phyloP scores from a whole-genome alignment of 2,329 filamentous ascomycete genomes.

The Ophiostoma pallidulum region DNA sequence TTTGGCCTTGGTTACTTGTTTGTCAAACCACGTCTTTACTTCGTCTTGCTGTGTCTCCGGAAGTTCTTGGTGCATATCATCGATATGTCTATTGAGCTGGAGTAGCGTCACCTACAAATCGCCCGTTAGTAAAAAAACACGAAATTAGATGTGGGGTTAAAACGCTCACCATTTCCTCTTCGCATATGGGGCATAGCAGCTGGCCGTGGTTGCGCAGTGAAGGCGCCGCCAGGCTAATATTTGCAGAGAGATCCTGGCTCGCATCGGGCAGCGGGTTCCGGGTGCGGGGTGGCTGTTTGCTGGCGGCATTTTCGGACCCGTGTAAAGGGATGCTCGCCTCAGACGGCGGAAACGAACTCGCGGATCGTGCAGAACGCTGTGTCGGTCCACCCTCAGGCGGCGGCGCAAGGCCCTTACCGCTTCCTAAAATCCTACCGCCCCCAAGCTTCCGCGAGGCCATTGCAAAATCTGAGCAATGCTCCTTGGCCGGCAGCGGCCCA shows the following conservation, averaged over 20 bases:
- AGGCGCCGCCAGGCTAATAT: slow-evolving; percentile 57
- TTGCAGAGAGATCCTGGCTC: slow-evolving; percentile 69
- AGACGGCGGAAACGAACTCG: slow-evolving; percentile 45
- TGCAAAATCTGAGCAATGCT: slow-evolving; percentile 11
- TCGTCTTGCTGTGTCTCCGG: slow-evolving; percentile 85
- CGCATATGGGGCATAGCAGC: slow-evolving; percentile 94
- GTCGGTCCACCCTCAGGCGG: slow-evolving; percentile 29
- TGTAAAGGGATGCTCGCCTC: slow-evolving; percentile 65
- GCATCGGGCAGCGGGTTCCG: slow-evolving; percentile 59
- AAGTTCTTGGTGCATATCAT: slow-evolving; percentile 83
- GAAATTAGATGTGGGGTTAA: background rate
- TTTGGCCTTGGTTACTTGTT: slow-evolving; percentile 87
- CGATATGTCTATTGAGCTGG: slow-evolving; percentile 75
- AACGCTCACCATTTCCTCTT: slow-evolving; percentile 78
- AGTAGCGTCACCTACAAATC: slow-evolving; percentile 66
- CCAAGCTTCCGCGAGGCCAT: slow-evolving; percentile 84
- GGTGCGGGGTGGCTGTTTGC: slow-evolving; percentile 47
- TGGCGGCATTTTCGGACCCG: slow-evolving; percentile 49
- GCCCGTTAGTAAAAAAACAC: background rate
- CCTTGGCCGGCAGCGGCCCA: slow-evolving; percentile 2
- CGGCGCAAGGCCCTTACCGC: slow-evolving; percentile 71
- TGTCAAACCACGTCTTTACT: slow-evolving; percentile 94
- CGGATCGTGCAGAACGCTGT: slow-evolving; percentile 35
- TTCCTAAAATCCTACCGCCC: slow-evolving; percentile 84
- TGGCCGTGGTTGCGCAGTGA: slow-evolving; percentile 49